Evolutionary conservation across 2,329 filamentous ascomycete genomes (phyloP), one percentile per base, ranked within the genome.

Genomic region (Sporothrix humicola): DNA sequence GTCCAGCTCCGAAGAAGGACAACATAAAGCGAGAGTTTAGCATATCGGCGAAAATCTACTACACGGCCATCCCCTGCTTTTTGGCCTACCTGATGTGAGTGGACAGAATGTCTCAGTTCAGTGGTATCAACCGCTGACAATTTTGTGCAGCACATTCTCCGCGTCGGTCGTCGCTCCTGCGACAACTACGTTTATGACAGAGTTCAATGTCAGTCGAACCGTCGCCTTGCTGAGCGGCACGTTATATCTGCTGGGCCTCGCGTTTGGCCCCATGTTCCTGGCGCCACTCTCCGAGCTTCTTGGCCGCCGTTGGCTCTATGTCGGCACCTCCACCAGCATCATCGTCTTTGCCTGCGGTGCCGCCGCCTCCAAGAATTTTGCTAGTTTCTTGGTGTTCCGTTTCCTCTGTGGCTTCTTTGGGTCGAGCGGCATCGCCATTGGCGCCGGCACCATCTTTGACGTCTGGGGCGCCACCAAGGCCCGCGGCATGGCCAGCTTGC

Each of bases 341-440:
- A 76, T 85, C 2, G 81, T 78, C 10, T 87, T 87, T 72, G 81
- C 82, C 12, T 78, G 88, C 48, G 87, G 82, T 3, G 88, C 86
- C 78, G 88, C 88, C 0, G 79, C 87, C 31, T 84, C 86, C 0
- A 84, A 83, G 0, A 83, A 81, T 13, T 78, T 87, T 9, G 81
- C 80, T 12, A 80, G 85, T 70, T 82, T 91, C 54, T 85, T 90
- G 73, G 83, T 81, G 3, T 90, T 91, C 76, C 84, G 90, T 0
- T 92, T 92, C 81, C 90, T 90, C 73, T 84, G 86, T 1, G 90
- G 87, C 0, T 86, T 91, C 74, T 91, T 91, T 75, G 87, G 87
- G 7, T 87, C 87, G 0, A 90, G 90, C 0, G 90, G 91, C 0
- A 86, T 93, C 0, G 92, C 90, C 0, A 92, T 92, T 76, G 92